Evolutionary conservation across 257 asterid species (phyloP), one percentile per base, ranked within the genome.

Genomic region (Solanum tarijense): DNA sequence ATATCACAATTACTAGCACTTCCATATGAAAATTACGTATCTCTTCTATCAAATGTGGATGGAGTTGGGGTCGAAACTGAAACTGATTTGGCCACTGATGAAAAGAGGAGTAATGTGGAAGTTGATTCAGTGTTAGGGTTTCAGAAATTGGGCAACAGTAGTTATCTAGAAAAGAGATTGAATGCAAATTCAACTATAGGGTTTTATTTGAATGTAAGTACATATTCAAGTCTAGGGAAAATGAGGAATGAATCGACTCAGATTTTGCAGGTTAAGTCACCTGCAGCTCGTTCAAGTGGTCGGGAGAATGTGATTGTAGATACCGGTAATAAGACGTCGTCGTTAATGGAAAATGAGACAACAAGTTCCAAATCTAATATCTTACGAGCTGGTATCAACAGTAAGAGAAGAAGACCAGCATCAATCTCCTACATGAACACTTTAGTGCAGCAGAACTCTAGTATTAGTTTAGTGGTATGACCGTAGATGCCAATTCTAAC

Each of bases 341-440:
- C 27, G 12, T 38, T 39, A 34, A 13, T 35, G 46, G 68, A 46
- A 27, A 62, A 81, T 52, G 38, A 65, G n/a, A 36, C 68, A 27
- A 72, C n/a, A 84, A 11, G 55, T 84, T 66, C 39, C 12, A 48
- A 69, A 13, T 74, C 43, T 79, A 83, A 88, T 32, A n/a, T 81
- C 21, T 21, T 91, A 74, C 87, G 79, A 86, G 62, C 52, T 88
- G 91, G 58, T 89, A 82, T 93, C 69, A 76, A 69, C 88, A 88
- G 92, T 89, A 83, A 83, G 52, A 62, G 81, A 27, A 88, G 86
- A 87, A 90, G 89, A 83, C 87, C 91, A 62, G 88, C 88, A 60
- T 89, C 94, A 7, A 91, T 94, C 48, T 38, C 90, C 68, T 88
- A 87, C 76, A 94, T 94, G 97, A 92, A 89, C 88, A 36, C 88